Evolutionary conservation across 495 filamentous ascomycete species (phyloP), one percentile per base, ranked within the genome.

Genomic region (Hypoxylon rickii): DNA sequence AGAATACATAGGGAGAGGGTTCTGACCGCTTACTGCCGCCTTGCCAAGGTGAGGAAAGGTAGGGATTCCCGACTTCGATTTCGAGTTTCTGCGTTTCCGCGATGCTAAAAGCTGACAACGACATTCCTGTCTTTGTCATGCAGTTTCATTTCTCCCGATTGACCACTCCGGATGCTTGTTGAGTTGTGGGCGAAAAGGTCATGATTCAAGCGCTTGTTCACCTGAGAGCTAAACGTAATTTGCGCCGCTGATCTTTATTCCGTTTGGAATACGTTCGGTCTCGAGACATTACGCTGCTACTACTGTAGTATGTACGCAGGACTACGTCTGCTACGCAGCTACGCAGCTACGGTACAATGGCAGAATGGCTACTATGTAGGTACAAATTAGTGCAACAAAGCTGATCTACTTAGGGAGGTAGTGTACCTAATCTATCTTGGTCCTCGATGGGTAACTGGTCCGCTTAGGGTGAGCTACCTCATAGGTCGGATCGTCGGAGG

Each of bases 211-310:
- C 53, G 59, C 59, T 63, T 58, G 44, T 36, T 63, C 45, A 54
- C 60, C 50, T 63, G 55, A 58, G n/a, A 58, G 48, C 44, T 40
- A 55, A 40, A 63, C 60, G 54, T 63, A 63, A 58, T 54, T 47
- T 45, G 39, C 20, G 40, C 45, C 20, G 55, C 3, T 26, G 59
- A 53, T 57, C 53, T 52, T n/a, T 36, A 52, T 58, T 58, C 44
- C 38, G 16, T 37, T 8, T 15, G 15, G 8, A 53, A 32, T 38
- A 8, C 29, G 32, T 49, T 19, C 38, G 43, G 33, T 38, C n/a
- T 48, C 54, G 34, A 58, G 59, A 58, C 53, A 24, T 47, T 10
- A 29, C 10, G 10, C 4, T 29, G 10, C 24, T 4, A 10, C 24
- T 4, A 29, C 4, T 10, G 10, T 4, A 29, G 24, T 29, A 29